These are phyloP conservation scores for Monilinia fructigena DNA, from an alignment of 2,329 filamentous ascomycete genomes.

Conservation along the genomic window DNA sequence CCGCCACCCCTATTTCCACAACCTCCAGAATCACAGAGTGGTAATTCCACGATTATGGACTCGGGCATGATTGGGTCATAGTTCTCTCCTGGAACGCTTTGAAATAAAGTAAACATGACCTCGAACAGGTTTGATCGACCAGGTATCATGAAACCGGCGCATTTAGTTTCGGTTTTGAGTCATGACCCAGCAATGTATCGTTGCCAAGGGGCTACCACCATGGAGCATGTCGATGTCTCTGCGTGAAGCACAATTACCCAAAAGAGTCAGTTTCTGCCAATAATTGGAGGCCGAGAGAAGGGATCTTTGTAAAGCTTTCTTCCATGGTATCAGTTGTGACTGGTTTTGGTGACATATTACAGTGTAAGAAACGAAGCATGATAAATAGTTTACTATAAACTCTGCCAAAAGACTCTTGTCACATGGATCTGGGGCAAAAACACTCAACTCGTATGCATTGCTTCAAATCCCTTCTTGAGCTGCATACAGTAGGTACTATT, in stretches of 20 bases:
- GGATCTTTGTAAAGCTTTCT: not conserved
- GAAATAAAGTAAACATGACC: not conserved
- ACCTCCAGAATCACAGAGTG: not conserved
- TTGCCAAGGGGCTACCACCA: not conserved
- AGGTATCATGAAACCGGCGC: not conserved
- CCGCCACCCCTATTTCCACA: not conserved
- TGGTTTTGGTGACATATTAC: not conserved
- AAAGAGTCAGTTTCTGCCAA: not conserved
- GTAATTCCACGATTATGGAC: not conserved
- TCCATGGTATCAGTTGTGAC: not conserved
- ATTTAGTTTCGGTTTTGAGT: not conserved
- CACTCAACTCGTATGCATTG: too few species aligned
- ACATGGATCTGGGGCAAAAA: too few species aligned
- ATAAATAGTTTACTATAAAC: not conserved
- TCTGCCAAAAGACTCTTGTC: too few species aligned
- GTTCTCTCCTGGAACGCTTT: not conserved
- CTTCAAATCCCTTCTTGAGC: not conserved
- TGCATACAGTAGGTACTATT: not conserved
- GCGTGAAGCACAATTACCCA: not conserved
- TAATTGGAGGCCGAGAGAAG: not conserved
- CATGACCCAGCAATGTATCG: not conserved
- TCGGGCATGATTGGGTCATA: not conserved
- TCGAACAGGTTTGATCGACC: not conserved
- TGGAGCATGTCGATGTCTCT: not conserved
- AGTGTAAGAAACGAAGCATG: not conserved